Percentiles rank a stretch among this genome's conserved stretches.
Evolutionary conservation across 495 filamentous ascomycete genomes (phyloP).

Genomic region (Penicillium goetzii): DNA sequence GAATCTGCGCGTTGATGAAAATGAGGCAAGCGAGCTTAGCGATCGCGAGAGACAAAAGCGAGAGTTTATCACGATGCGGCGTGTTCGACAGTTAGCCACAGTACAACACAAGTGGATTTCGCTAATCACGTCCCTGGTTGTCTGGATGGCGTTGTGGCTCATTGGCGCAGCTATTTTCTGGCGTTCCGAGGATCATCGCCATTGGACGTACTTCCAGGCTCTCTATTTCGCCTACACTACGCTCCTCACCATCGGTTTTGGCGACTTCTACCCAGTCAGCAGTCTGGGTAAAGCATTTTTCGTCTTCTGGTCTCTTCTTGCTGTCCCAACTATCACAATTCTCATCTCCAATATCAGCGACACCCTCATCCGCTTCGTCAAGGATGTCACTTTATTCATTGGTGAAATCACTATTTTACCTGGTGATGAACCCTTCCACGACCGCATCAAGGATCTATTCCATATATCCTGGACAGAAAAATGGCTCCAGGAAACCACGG

Average conservation of each 20-base stretch:
- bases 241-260: conserved; percentile 85
- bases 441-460: conserved; percentile 27
- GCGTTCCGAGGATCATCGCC: conserved; percentile 54
- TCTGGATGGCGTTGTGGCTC: conserved; percentile 78
- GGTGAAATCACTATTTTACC: conserved; percentile 79
- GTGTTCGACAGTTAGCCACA: conserved; percentile 64
- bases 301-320: conserved; percentile 86
- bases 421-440: conserved; percentile 51
- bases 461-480: conserved; percentile 26
- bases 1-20: conserved; percentile 9
- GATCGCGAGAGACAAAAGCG: conserved; percentile 65
- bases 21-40: conserved; percentile 11
- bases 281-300: conserved; percentile 80
- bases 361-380: conserved; percentile 65
- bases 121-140: conserved; percentile 61
- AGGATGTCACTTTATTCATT: conserved; percentile 69
- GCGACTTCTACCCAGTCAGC: conserved; percentile 70
- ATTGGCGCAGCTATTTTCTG: conserved; percentile 76
- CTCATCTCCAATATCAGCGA: conserved; percentile 80
- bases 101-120: conserved; percentile 67
- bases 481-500: conserved; percentile 30
- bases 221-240: conserved; percentile 82
- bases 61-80: conserved; percentile 81
- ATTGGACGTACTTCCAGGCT: conserved; percentile 79
- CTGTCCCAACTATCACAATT: conserved; percentile 80